Percentiles rank a stretch among this genome's conserved stretches.
Conservation (phyloP, 805 yeast genomes). For the Spathaspora arborariae region DNA sequence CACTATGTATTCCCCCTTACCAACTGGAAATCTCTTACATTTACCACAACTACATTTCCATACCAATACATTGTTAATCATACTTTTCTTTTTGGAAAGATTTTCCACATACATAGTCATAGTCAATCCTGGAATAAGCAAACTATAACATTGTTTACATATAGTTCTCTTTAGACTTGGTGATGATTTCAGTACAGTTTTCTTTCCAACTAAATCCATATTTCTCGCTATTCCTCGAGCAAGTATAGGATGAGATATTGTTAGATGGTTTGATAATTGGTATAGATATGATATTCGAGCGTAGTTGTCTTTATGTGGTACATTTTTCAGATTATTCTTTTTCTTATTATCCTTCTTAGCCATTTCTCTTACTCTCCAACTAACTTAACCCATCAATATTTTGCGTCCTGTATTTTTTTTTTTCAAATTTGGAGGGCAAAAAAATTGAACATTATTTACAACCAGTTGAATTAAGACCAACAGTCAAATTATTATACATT, state of each 20-base stretch:
- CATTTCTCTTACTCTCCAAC: neutral
- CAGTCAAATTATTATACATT: neutral
- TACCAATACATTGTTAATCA: conserved; percentile 45
- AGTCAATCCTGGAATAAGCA: conserved; percentile 48
- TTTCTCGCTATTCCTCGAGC: conserved; percentile 54
- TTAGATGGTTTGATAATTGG: conserved; percentile 47
- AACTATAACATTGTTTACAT: conserved; percentile 63
- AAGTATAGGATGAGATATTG: conserved; percentile 34
- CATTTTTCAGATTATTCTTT: conserved; percentile 29
- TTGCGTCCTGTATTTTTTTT: neutral
- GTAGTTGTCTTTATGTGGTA: conserved; percentile 56
- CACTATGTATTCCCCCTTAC: conserved; percentile 45
- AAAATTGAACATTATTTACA: neutral
- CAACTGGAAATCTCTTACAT: conserved; percentile 59
- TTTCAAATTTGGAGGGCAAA: conserved; percentile 1
- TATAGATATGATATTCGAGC: conserved; percentile 56
- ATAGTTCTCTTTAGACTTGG: conserved; percentile 63
- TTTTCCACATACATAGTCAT: conserved; percentile 39
- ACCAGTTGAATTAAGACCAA: neutral
- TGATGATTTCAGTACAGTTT: conserved; percentile 59
- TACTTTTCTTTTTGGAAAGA: conserved; percentile 25
- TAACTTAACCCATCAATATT: too few relatives aligned
- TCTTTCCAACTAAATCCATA: conserved; percentile 60
- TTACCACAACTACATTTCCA: conserved; percentile 54
- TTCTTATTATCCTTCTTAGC: conserved; percentile 5